phyloP scores from a whole-genome alignment of 257 asterid genomes.

The Agastache rugosa region DNA sequence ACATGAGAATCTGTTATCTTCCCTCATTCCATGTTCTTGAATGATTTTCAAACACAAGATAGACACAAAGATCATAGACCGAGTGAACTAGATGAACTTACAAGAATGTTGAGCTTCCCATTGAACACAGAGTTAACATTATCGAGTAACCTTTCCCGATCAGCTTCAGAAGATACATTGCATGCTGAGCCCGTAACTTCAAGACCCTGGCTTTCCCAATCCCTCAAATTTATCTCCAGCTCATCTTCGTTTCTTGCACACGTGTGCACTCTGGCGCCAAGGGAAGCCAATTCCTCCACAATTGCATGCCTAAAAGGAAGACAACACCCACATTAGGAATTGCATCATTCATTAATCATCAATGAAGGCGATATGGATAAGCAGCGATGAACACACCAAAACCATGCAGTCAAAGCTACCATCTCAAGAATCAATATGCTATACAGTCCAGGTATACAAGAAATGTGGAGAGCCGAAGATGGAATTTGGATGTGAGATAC shows the following conservation, averaged over 20 bases:
- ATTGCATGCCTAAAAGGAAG: constrained; percentile 51
- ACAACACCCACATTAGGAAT: constrained; percentile 19
- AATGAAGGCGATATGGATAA: background rate
- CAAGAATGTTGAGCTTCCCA: constrained; percentile 71
- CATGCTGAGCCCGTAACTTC: constrained; percentile 62
- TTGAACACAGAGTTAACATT: constrained; percentile 46
- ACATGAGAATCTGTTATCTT: background rate
- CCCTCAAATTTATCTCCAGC: constrained; percentile 52
- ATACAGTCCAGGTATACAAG: background rate
- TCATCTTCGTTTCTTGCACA: constrained; percentile 62
- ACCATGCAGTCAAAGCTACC: constrained; percentile 2
- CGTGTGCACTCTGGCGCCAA: constrained; percentile 67
- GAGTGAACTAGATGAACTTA: constrained; percentile 36
- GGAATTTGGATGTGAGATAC: background rate
- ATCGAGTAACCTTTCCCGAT: constrained; percentile 52
- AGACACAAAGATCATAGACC: background rate
- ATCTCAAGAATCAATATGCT: constrained; percentile 13
- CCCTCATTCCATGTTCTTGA: background rate
- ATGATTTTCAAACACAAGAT: background rate
- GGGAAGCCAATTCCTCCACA: constrained; percentile 70
- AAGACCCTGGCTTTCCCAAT: constrained; percentile 60
- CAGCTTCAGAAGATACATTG: constrained; percentile 55
- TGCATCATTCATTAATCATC: background rate
- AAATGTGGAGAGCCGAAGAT: constrained; percentile 9
- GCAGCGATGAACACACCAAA: background rate